Percentiles rank a stretch among this genome's conserved stretches.
These are phyloP conservation scores for Hypsizygus marmoreus DNA, from an alignment of 768 basidiomycete genomes.

Conservation along the genomic window DNA sequence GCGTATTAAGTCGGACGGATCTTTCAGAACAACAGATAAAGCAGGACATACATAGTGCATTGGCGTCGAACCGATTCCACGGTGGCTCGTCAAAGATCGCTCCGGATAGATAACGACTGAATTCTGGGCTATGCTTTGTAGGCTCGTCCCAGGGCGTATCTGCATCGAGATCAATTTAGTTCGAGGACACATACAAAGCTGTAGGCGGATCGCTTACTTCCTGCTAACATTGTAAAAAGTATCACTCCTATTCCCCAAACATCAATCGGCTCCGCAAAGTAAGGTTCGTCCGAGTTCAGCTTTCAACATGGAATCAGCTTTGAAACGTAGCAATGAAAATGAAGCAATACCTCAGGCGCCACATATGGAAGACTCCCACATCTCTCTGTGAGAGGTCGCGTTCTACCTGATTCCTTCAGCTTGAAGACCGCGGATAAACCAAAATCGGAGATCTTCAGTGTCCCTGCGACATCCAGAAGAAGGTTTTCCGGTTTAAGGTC, in stretches of 20 bases:
- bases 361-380: conserved; percentile 95
- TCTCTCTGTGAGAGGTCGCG: conserved; percentile 71
- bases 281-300: conserved; percentile 69
- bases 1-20: background rate
- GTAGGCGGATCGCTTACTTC: too few species aligned
- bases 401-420: conserved; percentile 79
- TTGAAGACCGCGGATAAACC: conserved; percentile 90
- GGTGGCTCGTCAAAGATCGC: conserved; percentile 74
- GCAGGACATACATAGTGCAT: conserved; percentile 59
- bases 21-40: background rate
- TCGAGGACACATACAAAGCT: too few species aligned
- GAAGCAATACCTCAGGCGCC: conserved; percentile 93
- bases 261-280: conserved; percentile 91
- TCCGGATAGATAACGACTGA: conserved; percentile 69
- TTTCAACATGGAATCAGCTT: too few species aligned
- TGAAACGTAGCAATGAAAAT: too few species aligned
- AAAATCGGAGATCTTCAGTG: conserved; percentile 94
- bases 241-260: conserved; percentile 97
- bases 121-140: conserved; percentile 78
- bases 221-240: conserved; percentile 84
- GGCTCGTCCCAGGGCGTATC: conserved; percentile 99
- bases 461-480: conserved; percentile 79
- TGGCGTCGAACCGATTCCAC: conserved; percentile 67
- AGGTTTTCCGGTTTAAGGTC: conserved; percentile 98
- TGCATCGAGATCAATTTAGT: conserved; percentile 30